Base-by-base conservation (phyloP, 2,329 filamentous ascomycete species). In the Herpotrichia juniperi region DNA sequence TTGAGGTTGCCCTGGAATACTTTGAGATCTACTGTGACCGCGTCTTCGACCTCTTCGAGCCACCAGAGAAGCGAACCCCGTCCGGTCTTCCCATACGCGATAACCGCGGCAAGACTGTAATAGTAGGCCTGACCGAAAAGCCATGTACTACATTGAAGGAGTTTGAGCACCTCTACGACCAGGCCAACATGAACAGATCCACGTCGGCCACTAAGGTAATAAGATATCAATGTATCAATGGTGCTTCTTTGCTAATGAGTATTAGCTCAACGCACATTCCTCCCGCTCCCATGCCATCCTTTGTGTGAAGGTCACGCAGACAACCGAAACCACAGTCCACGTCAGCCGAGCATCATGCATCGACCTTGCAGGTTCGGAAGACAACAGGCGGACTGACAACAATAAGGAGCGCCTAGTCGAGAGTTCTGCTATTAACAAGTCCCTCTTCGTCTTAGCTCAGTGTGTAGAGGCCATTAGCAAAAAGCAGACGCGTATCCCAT, bases 21-120 rank as follows among this genome's bases (percentile, higher is more conserved):
- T 96, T 96, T 76, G 93, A 97, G 73, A 96, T 97, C 61, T 97
- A 97, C 76, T 96, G 96, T 73, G 93, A 97, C 78, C 93, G 93
- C 71, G 92, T 96, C 17, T 96, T 88, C 67, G 93, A 97, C 71
- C 79, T 97, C 26, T 91, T 97, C 61, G 90, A 96, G 71, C 81
- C 91, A 0, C 89, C 87, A 0, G 93, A 97, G 72, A 96, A 92
- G 78, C 88, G 94, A 45, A 92, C 89, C 0, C 79, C 90, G 1
- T 83, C 89, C 0, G 93, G 93, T 0, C 78, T 96, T 22, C 90
- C 90, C 1, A 83, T 96, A 21, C 84, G 92, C 22, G 92, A 96
- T 67, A 93, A 92, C 66, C 87, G 89, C 62, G 91, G 90, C 58
- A 94, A 90, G 77, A 96, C 91, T 0, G 83, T 93, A 17, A 91